These are phyloP conservation scores for Annulohypoxylon maeteangense DNA, from an alignment of 495 filamentous ascomycete species.

Conservation along the genomic window DNA sequence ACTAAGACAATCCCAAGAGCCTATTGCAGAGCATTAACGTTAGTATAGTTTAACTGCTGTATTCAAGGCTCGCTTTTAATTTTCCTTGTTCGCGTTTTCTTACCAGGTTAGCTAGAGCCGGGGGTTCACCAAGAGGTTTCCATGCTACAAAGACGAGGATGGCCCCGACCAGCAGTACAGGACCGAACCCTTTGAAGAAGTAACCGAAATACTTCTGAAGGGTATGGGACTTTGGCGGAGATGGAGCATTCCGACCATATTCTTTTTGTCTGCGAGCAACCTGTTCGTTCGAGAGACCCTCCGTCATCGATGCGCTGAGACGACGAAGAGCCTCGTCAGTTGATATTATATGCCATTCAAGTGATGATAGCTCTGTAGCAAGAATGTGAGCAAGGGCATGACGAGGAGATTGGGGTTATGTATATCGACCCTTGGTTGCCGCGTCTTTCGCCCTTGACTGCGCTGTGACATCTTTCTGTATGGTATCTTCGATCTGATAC, in stretches of 20 bases:
- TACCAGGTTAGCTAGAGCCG: conserved; percentile 67
- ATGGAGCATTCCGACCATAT: conserved; percentile 70
- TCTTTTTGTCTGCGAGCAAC: conserved; percentile 59
- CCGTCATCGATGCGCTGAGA: conserved; percentile 58
- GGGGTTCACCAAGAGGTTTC: conserved; percentile 76
- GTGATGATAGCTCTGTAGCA: conserved; percentile 52
- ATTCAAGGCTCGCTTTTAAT: no score
- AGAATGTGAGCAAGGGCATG: conserved; percentile 14
- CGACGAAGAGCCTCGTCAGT: conserved; percentile 65
- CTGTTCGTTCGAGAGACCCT: conserved; percentile 64
- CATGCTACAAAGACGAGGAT: conserved; percentile 75
- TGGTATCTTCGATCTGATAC: conserved; percentile 64
- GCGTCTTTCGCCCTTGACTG: conserved; percentile 51
- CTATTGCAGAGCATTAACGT: conserved; percentile 17
- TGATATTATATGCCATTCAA: conserved; percentile 68
- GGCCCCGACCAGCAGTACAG: conserved; percentile 68
- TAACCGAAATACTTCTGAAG: conserved; percentile 70
- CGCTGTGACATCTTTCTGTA: conserved; percentile 52
- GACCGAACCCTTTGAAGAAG: conserved; percentile 77
- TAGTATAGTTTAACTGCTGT: neutral
- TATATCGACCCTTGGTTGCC: conserved; percentile 53
- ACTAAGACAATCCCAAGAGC: conserved; percentile 73
- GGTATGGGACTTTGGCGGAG: conserved; percentile 66
- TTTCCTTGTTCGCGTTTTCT: no score
- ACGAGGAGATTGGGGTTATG: conserved; percentile 15